Evolutionary conservation across 2,329 filamentous ascomycete species (phyloP).

Genomic region (Cladosporium sp.): DNA sequence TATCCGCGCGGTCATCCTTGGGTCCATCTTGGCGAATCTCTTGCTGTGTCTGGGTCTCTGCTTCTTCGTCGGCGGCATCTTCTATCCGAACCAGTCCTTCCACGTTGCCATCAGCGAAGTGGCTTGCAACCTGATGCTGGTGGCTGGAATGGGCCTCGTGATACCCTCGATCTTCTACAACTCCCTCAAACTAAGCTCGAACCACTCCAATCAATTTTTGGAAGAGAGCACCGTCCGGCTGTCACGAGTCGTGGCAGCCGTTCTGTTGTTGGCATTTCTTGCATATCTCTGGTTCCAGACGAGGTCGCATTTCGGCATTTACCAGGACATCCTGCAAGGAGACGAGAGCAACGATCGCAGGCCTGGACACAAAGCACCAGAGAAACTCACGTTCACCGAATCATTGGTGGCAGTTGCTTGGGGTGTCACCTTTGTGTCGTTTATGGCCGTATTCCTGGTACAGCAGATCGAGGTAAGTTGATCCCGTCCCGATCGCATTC

Average conservation of each 20-base stretch:
- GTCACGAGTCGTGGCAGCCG: constrained; percentile 65
- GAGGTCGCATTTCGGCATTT: constrained; percentile 71
- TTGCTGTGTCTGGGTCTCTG: constrained; percentile 76
- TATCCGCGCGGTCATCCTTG: constrained; percentile 76
- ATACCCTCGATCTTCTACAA: constrained; percentile 53
- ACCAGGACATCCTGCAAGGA: constrained; percentile 66
- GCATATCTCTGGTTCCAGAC: constrained; percentile 66
- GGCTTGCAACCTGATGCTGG: constrained; percentile 70
- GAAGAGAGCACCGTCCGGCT: constrained; percentile 56
- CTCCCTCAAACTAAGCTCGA: constrained; percentile 27
- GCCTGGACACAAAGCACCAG: constrained; percentile 54
- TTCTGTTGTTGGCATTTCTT: constrained; percentile 65
- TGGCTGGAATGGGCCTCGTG: constrained; percentile 58
- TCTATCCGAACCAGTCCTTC: constrained; percentile 65
- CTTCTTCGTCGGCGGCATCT: constrained; percentile 72
- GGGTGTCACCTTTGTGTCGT: constrained; percentile 63
- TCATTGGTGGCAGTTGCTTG: constrained; percentile 61
- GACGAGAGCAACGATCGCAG: constrained; percentile 64
- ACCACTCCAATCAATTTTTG: constrained; percentile 31
- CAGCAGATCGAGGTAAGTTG: constrained; percentile 56
- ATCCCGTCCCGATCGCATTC: neutral
- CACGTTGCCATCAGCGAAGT: constrained; percentile 74
- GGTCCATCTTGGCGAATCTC: constrained; percentile 76
- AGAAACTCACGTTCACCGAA: constrained; percentile 72
- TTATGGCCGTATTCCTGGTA: constrained; percentile 74